Evolutionary conservation across 1,284 basidiomycete species (phyloP), one percentile per base, ranked within the genome.

Genomic region (Cryptococcus depauperatus): DNA sequence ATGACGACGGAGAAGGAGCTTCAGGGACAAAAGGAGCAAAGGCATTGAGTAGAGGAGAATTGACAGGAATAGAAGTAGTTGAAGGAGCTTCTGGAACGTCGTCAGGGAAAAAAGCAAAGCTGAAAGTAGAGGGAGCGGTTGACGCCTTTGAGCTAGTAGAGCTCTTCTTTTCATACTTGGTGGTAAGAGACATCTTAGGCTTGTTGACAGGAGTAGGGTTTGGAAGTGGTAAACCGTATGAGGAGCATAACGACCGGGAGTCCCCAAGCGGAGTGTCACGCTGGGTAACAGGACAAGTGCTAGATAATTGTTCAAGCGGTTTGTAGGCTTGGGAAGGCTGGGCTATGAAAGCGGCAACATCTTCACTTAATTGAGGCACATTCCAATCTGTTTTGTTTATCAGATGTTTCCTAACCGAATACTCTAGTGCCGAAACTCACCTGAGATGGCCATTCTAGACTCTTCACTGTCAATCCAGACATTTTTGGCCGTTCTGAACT

Each of bases 91-190:
- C 43, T 4, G 43, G 30, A 3, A 45, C 48, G 22, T 54, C 52
- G 13, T 54, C 50, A 2, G 43, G 35, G 37, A 48, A 44, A 30
- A 45, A 47, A 32, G 50, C 41, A 14, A 48, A 46, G 11, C 40
- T 41, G 18, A 46, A 48, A 19, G 38, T 16, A 3, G 38, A 40
- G 26, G 38, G 38, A 33, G 48, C 26, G 7, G 42, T 44, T n/a
- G 45, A 41, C 6, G 34, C 42, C 11, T 55, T 55, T 3, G 48
- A 52, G 1, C 50, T 49, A 1, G 54, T 51, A 13, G 62, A 62
- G 33, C 51, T 57, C 27, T 58, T 64, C 38, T 61, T 47, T 38
- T 64, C 60, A 34, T 61, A 64, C 44, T 64, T 64, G 40, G 62
- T 64, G 5, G 45, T 53, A 2, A 64, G 46, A 0, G 60, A 59